Conservation (phyloP, 768 basidiomycete species). For the Sistotremastrum niveocremeum region DNA sequence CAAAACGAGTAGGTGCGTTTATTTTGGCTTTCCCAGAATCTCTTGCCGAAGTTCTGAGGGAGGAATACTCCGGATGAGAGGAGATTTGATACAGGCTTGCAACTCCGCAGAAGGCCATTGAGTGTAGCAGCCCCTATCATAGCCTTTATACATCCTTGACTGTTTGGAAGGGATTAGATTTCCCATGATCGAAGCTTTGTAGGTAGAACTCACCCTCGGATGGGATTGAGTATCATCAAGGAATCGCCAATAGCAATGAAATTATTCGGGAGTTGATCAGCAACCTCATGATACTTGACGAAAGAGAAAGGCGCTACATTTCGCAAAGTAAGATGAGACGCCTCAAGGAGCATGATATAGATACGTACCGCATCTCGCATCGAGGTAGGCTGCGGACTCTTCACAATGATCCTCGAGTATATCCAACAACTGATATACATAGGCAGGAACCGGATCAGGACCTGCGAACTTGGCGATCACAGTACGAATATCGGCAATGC, state of each 20-base stretch:
- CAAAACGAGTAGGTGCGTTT: no score
- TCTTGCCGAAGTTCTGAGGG: no score
- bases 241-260: constrained; percentile 24
- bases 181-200: neutral
- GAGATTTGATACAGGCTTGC: no score
- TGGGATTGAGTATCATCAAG: constrained; percentile 17
- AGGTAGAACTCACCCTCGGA: constrained; percentile 6
- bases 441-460: constrained; percentile 13
- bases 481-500: constrained; percentile 1
- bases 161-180: neutral
- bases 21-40: no score
- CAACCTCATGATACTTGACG: constrained; percentile 15
- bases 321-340: neutral
- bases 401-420: constrained; percentile 16
- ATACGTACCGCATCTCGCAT: constrained; percentile 8
- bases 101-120: constrained; percentile 2
- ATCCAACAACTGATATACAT: constrained; percentile 17
- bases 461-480: constrained; percentile 6
- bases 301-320: constrained; percentile 12
- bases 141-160: constrained; percentile 11
- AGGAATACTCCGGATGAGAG: no score
- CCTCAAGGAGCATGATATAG: neutral
- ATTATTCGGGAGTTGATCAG: constrained; percentile 16
- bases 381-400: neutral
- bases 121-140: constrained; percentile 8